Conservation (phyloP, 225 moss, liverwort and hornwort genomes). For the Asterella californica region DNA sequence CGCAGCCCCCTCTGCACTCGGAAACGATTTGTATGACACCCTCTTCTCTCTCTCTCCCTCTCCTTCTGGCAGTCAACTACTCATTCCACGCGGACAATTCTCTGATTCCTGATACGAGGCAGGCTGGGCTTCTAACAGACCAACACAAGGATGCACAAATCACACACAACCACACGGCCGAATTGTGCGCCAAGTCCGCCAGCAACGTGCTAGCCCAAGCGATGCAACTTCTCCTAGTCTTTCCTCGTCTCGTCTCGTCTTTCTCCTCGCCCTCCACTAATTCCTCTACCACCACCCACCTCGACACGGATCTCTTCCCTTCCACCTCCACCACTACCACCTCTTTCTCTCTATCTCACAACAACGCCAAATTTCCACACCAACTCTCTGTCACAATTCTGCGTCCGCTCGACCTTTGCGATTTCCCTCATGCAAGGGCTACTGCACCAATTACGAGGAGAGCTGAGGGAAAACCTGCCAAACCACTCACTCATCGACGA, state of each 20-base stretch:
- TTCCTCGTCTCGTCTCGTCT: neutral
- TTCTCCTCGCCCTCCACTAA: neutral
- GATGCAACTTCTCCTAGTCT: slow-evolving; percentile 10
- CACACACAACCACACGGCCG: neutral
- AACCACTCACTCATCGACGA: neutral
- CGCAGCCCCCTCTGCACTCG: slow-evolving; percentile 13
- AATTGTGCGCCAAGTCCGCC: neutral
- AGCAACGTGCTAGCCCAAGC: neutral
- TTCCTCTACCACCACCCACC: neutral
- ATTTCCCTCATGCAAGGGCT: neutral
- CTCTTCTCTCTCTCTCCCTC: neutral
- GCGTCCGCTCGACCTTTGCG: neutral
- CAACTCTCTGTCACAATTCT: neutral
- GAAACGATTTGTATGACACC: slow-evolving; percentile 10
- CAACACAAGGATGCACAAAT: slow-evolving; percentile 13
- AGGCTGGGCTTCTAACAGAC: slow-evolving; percentile 12
- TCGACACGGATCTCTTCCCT: neutral
- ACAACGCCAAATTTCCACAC: neutral
- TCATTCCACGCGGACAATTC: slow-evolving; percentile 13
- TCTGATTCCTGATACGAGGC: neutral
- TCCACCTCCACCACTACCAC: neutral
- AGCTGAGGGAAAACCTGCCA: neutral
- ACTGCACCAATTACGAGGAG: neutral
- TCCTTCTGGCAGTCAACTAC: neutral
- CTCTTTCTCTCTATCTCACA: neutral